These are phyloP conservation scores for Madurella fahalii DNA, from an alignment of 2,329 filamentous ascomycete species.

Conservation along the genomic window DNA sequence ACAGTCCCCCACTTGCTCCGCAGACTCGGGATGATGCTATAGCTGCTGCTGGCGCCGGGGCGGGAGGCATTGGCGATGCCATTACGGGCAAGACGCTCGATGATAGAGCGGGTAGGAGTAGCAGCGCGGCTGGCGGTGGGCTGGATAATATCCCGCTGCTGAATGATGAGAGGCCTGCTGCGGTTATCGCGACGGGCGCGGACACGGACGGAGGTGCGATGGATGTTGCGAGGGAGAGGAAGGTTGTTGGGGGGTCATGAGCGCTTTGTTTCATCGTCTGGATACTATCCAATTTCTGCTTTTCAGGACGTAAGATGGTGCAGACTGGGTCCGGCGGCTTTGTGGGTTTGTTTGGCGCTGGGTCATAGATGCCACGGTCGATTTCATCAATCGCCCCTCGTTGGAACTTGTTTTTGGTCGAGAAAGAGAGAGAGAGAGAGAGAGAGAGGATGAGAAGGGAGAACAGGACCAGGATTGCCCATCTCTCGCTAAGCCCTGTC, in stretches of 20 bases:
- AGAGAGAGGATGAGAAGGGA: too few relatives aligned
- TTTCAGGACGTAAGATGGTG: neutral
- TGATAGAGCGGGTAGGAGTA: slow-evolving; percentile 24
- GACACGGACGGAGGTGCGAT: slow-evolving; percentile 37
- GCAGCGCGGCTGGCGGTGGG: slow-evolving; percentile 20
- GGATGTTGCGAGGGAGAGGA: slow-evolving; percentile 47
- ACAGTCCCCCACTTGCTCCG: slow-evolving; percentile 38
- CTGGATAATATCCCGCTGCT: slow-evolving; percentile 58
- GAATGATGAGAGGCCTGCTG: slow-evolving; percentile 39
- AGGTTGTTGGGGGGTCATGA: neutral
- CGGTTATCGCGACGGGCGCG: slow-evolving; percentile 22
- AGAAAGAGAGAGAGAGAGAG: neutral
- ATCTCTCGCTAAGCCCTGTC: too few relatives aligned
- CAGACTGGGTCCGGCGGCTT: neutral
- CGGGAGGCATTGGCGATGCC: slow-evolving; percentile 15
- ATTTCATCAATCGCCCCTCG: neutral
- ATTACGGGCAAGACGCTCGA: slow-evolving; percentile 25
- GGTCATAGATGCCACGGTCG: neutral
- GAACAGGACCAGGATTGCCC: neutral
- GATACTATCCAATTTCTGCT: neutral
- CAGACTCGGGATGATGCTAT: slow-evolving; percentile 5
- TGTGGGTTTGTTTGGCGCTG: neutral
- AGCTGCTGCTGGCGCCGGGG: neutral
- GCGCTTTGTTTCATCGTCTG: neutral
- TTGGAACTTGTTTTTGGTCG: neutral